phyloP scores from a whole-genome alignment of 2,329 filamentous ascomycete species.

The Nemania sp. region DNA sequence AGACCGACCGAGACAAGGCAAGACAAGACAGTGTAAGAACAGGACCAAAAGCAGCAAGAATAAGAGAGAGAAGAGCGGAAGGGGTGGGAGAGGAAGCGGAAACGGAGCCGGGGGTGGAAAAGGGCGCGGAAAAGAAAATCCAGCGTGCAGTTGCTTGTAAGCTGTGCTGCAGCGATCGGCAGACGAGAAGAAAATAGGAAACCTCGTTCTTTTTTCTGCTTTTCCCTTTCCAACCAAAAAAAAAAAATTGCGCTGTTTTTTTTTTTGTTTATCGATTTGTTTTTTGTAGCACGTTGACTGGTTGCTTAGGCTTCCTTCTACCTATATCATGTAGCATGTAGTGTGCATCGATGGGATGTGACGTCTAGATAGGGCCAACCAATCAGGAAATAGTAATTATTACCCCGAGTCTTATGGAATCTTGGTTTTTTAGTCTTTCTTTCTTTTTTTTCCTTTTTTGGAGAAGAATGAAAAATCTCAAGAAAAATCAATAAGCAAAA shows the following conservation, averaged over 20 bases:
- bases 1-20: background rate
- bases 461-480: background rate
- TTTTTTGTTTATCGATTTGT: no score
- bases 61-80: background rate
- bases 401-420: background rate
- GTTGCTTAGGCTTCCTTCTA: background rate
- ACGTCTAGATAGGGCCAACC: slow-evolving; percentile 1
- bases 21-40: background rate
- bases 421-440: no score
- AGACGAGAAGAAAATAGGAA: background rate
- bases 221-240: background rate
- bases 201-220: background rate
- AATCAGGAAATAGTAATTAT: background rate
- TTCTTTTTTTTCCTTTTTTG: background rate
- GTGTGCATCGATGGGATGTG: background rate
- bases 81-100: background rate
- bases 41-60: background rate
- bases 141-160: no score
- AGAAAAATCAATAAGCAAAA: background rate
- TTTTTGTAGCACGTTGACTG: background rate
- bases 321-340: no score
- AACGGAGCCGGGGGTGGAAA: background rate
- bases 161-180: background rate
- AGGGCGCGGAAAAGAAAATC: background rate
- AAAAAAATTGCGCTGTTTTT: no score